A percentile compares a stretch with the other conserved stretches of the same genome.
These are phyloP conservation scores for Coniella lustricola DNA, from an alignment of 2,329 filamentous ascomycete genomes.

Conservation along the genomic window DNA sequence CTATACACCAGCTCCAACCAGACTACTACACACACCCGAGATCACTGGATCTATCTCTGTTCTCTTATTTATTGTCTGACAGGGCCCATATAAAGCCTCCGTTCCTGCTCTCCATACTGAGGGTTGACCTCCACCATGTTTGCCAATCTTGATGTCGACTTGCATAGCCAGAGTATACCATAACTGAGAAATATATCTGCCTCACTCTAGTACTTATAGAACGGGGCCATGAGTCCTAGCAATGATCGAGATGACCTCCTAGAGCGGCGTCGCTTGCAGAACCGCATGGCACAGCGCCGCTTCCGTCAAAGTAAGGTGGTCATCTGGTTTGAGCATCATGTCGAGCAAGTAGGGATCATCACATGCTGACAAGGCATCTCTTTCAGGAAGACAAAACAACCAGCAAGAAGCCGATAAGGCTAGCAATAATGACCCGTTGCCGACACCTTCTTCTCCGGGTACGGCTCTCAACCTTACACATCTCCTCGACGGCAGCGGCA, in stretches of 20 bases:
- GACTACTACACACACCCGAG: no score
- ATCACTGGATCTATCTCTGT: no score
- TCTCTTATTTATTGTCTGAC: no score
- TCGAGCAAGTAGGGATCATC: neutral
- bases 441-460: neutral
- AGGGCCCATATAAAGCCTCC: no score
- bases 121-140: no score
- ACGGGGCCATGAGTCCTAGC: neutral
- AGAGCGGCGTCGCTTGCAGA: conserved; percentile 17
- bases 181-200: no score
- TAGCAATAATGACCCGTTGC: neutral
- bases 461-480: neutral
- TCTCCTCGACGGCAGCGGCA: neutral
- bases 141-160: no score
- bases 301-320: conserved; percentile 16
- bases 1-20: no score
- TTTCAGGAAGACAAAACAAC: neutral
- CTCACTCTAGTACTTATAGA: neutral
- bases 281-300: conserved; percentile 18
- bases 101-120: no score
- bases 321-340: neutral
- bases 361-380: neutral
- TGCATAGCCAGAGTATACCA: no score
- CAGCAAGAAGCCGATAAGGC: neutral
- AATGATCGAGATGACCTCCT: conserved; percentile 17